A percentile compares a stretch with the other conserved stretches of the same genome.
phyloP scores from a whole-genome alignment of 139 green algal species.

The Haematococcus lacustris region DNA sequence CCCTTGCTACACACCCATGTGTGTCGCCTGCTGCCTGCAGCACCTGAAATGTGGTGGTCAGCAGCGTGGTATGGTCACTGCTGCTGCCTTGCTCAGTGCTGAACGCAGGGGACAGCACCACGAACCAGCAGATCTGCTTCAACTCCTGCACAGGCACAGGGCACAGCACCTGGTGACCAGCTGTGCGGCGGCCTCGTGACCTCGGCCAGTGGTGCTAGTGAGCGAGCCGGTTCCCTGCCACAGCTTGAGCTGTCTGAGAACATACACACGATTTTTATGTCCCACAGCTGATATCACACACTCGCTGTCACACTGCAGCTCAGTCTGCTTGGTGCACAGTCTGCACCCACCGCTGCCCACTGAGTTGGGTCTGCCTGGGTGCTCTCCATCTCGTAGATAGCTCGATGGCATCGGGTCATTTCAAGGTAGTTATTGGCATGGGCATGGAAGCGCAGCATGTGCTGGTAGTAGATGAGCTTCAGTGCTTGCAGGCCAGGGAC shows the following conservation, averaged over 20 bases:
- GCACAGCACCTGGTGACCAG: too few species aligned
- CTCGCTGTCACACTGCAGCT: too few species aligned
- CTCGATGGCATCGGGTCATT: constrained; percentile 45
- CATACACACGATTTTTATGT: too few species aligned
- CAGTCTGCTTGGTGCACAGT: too few species aligned
- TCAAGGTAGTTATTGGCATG: constrained; percentile 90
- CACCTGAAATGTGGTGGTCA: constrained; percentile 52
- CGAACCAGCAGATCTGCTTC: constrained; percentile 79
- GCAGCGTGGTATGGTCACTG: constrained; percentile 79
- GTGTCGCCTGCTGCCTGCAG: neutral
- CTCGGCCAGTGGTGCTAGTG: too few species aligned
- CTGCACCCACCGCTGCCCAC: constrained; percentile 41
- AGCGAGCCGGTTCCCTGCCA: too few species aligned
- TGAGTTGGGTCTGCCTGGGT: constrained; percentile 40
- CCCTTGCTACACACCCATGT: neutral
- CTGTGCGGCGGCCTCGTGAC: too few species aligned
- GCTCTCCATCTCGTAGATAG: constrained; percentile 52
- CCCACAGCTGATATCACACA: too few species aligned
- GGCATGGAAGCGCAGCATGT: constrained; percentile 83
- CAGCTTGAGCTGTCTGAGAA: too few species aligned
- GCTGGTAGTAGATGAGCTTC: constrained; percentile 90
- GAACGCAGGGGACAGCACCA: constrained; percentile 74
- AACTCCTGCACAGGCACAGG: constrained; percentile 63
- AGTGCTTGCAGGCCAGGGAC: constrained; percentile 81
- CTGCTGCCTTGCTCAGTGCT: constrained; percentile 46